Conservation (phyloP, 345 rosid species). For the Turnera subulata region DNA sequence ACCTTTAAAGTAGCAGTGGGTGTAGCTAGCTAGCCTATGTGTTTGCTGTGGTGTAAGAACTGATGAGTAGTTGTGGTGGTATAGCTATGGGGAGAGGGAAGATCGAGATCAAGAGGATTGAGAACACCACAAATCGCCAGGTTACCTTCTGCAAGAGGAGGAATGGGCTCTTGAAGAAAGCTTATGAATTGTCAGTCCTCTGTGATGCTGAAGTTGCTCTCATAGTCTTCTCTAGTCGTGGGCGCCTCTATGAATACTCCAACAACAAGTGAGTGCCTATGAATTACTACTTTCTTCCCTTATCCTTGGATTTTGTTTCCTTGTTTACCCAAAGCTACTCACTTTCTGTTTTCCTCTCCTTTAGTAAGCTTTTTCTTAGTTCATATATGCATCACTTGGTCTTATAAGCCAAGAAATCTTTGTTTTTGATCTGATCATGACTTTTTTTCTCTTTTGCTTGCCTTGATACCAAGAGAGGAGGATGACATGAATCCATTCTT, state of each 20-base stretch:
- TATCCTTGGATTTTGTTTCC: not conserved
- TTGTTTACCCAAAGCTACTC: not conserved
- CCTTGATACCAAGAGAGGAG: not conserved
- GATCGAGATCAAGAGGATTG: conserved; percentile 96
- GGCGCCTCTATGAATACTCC: conserved; percentile 94
- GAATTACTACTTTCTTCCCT: not conserved
- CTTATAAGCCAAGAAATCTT: too few relatives aligned
- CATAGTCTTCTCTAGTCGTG: conserved; percentile 91
- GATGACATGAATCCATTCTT: too few relatives aligned
- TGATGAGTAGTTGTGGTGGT: not conserved
- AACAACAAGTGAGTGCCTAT: conserved; percentile 57
- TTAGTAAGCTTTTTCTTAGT: too few relatives aligned
- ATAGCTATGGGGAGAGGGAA: conserved; percentile 84
- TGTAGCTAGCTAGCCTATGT: too few relatives aligned
- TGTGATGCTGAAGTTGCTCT: conserved; percentile 96
- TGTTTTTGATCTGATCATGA: too few relatives aligned
- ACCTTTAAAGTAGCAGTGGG: too few relatives aligned
- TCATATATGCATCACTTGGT: too few relatives aligned
- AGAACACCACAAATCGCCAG: conserved; percentile 89
- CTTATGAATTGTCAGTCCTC: conserved; percentile 80
- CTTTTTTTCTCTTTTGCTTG: not conserved
- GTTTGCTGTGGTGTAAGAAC: not conserved
- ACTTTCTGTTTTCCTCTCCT: not conserved
- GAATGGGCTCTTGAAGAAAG: conserved; percentile 87
- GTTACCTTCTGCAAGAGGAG: conserved; percentile 97